phyloP scores from a whole-genome alignment of 1,284 basidiomycete species.

The Xerocomus nothofagi region DNA sequence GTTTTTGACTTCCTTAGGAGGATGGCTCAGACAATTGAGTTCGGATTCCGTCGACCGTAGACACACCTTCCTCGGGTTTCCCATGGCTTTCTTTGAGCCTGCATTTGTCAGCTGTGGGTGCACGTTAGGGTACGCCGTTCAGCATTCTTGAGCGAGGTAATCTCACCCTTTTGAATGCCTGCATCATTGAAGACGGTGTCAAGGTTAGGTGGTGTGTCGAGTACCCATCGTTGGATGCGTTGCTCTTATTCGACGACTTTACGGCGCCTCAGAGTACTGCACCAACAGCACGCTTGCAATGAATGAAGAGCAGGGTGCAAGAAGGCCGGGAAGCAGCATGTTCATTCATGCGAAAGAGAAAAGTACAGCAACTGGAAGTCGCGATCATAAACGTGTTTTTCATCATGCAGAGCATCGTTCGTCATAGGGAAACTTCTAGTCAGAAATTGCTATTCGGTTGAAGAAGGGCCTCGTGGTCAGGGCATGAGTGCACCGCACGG shows the following conservation, averaged over 20 bases:
- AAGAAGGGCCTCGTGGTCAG: constrained; percentile 2
- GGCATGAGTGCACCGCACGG: background rate
- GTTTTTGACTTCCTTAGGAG: constrained; percentile 24
- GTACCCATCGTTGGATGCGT: background rate
- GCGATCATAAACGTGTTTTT: background rate
- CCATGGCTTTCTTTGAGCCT: background rate
- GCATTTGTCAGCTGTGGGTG: constrained; percentile 7
- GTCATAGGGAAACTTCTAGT: background rate
- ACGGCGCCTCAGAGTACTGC: constrained; percentile 9
- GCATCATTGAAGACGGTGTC: constrained; percentile 4
- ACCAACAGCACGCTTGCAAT: constrained; percentile 7
- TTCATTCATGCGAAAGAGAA: constrained; percentile 2
- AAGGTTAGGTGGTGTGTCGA: background rate
- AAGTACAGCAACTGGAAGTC: background rate
- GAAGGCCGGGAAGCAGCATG: background rate
- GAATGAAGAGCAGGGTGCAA: background rate
- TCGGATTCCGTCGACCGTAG: background rate
- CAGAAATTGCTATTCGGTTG: constrained; percentile 2
- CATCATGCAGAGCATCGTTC: constrained; percentile 3
- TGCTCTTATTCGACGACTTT: background rate
- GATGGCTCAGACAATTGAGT: background rate
- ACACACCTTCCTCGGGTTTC: constrained; percentile 16
- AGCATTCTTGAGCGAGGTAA: background rate
- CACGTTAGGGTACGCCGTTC: constrained; percentile 5
- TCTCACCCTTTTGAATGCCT: constrained; percentile 10